These are phyloP conservation scores for Pouteria campechiana DNA, from an alignment of 179 eudicot genomes.

Conservation along the genomic window DNA sequence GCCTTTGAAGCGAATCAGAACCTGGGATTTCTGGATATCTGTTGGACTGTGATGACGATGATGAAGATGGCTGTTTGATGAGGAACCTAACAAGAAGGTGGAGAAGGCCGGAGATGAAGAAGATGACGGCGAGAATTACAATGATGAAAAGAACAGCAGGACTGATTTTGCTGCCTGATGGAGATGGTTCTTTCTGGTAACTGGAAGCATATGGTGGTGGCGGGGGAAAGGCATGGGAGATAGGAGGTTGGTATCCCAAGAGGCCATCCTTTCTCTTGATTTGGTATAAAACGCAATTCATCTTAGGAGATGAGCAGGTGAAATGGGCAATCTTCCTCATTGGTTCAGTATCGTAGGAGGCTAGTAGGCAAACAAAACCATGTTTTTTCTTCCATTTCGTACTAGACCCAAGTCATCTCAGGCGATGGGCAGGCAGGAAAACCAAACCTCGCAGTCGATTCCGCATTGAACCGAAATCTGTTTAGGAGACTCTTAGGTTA, in stretches of 20 bases:
- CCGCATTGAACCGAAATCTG: too few relatives aligned
- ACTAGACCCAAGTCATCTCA: too few relatives aligned
- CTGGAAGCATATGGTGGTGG: slow-evolving; percentile 16
- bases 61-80: slow-evolving; percentile 21
- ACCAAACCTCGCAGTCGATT: too few relatives aligned
- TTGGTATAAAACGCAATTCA: slow-evolving; percentile 25
- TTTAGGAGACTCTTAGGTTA: too few relatives aligned
- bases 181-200: slow-evolving; percentile 8
- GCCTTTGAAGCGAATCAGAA: slow-evolving; percentile 29
- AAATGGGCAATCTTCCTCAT: background rate
- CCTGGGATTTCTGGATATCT: slow-evolving; percentile 18
- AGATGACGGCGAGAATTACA: slow-evolving; percentile 27
- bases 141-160: slow-evolving; percentile 32
- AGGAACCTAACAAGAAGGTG: slow-evolving; percentile 34
- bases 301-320: slow-evolving; percentile 7
- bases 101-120: slow-evolving; percentile 34
- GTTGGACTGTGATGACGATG: slow-evolving; percentile 12
- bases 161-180: slow-evolving; percentile 28
- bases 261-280: slow-evolving; percentile 13
- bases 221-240: slow-evolving; percentile 1
- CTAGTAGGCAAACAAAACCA: too few relatives aligned
- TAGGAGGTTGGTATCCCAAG: slow-evolving; percentile 10
- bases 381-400: too few relatives aligned
- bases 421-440: too few relatives aligned
- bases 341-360: too few relatives aligned